phyloP scores from a whole-genome alignment of 2,329 filamentous ascomycete species.

The Aspergillus viridinutans region DNA sequence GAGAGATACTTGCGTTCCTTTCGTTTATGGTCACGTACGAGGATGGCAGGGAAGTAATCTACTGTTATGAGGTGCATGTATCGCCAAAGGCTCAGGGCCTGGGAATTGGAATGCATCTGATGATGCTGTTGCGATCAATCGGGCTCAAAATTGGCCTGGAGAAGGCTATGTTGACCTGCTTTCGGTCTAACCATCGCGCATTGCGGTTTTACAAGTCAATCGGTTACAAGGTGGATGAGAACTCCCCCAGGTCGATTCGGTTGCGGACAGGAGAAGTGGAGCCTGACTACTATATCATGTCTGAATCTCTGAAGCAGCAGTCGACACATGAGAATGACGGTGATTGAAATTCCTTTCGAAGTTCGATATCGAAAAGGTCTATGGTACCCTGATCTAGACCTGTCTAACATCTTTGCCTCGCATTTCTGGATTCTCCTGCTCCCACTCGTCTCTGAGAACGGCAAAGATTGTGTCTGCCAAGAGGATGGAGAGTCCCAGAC shows the following conservation, averaged over 20 bases:
- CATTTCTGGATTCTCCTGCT: slow-evolving; percentile 85
- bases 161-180: slow-evolving; percentile 60
- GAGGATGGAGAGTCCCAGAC: slow-evolving; percentile 78
- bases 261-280: slow-evolving; percentile 48
- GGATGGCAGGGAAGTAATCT: slow-evolving; percentile 54
- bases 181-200: slow-evolving; percentile 48
- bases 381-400: slow-evolving; percentile 53
- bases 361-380: slow-evolving; percentile 1
- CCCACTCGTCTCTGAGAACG: slow-evolving; percentile 86
- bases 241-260: slow-evolving; percentile 47
- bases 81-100: slow-evolving; percentile 39
- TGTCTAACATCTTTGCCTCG: slow-evolving; percentile 81
- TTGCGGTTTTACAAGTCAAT: slow-evolving; percentile 47
- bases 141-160: slow-evolving; percentile 45
- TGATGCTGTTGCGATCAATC: slow-evolving; percentile 47
- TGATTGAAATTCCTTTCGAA: not conserved
- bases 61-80: slow-evolving; percentile 62
- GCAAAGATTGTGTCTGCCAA: slow-evolving; percentile 87
- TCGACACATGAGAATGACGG: not conserved
- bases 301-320: slow-evolving; percentile 37
- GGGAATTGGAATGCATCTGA: slow-evolving; percentile 51
- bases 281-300: slow-evolving; percentile 52
- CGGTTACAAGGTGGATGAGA: slow-evolving; percentile 51
- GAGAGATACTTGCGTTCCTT: slow-evolving; percentile 40
- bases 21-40: slow-evolving; percentile 58